Base-by-base conservation (phyloP, 1,284 basidiomycete species). In the Leccinum pachyderme region DNA sequence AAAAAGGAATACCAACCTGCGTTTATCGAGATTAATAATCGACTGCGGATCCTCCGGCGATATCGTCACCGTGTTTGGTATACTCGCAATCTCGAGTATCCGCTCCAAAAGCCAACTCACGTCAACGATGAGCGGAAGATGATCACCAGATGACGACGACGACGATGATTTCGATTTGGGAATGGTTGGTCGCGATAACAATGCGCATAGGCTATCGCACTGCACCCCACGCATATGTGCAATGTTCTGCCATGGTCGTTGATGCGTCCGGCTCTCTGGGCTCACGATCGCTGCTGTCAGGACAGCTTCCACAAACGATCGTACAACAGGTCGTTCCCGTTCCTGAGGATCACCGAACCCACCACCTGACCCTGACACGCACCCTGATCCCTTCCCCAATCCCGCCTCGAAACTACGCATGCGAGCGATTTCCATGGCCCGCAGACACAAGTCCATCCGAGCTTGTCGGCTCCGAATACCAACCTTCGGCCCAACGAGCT, bases 21-120 rank as follows among this genome's bases (percentile, higher is more conserved):
- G 81, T 66, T 92, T 92, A 60, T 91, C 87, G 60, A 91, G 83
- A 64, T 91, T 91, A 51, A 93, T 79, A 37, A 91, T 78, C 37
- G 73, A 80, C 35, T 80, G 76, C 24, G 76, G 75, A 57, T 82
- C 81, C 37, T 78, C 76, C 15, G 73, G 67, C 4, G 75, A 65
- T 13, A 81, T 75, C 49, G 84, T 79, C n/a, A 89, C 69, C n/a
- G 83, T 76, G 64, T 92, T 89, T 3, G 87, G 83, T 53, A 85
- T 78, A 44, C 84, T 83, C 55, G 90, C 81, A 35, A 92, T 75
- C 67, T 92, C 90, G 25, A 92, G 72, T 67, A 92, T 79, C 47
- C 87, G 81, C 68, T 93, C 90, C 56, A 92, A 69, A 43, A 91
- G 70, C 89, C 90, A 93, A 7, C 87, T 89, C 59, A 90, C 80